These are phyloP conservation scores for Basidiobolus heterosporus DNA, from an alignment of 371 early-diverging fungal species.

Conservation along the genomic window DNA sequence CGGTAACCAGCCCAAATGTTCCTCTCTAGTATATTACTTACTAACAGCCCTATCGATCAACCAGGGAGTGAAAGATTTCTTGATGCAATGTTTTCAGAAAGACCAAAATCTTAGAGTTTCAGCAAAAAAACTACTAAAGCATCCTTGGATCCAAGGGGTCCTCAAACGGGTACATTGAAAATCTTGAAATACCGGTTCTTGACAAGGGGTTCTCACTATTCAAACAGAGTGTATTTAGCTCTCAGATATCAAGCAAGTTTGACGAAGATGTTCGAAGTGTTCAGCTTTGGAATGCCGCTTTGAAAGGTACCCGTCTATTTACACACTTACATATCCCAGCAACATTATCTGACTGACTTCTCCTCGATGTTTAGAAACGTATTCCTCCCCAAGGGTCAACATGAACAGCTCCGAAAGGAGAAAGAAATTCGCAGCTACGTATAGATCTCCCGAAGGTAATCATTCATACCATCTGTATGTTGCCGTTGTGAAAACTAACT, in stretches of 20 bases:
- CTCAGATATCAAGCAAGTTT: neutral
- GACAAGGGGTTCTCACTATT: too few species aligned
- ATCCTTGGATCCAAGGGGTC: conserved; percentile 41
- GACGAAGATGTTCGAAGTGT: conserved; percentile 18
- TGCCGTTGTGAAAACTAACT: neutral
- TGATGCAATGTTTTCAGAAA: conserved; percentile 70
- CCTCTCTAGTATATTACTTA: too few species aligned
- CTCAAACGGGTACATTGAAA: too few species aligned
- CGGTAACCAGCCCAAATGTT: too few species aligned
- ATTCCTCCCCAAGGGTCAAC: neutral
- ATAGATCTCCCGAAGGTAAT: neutral
- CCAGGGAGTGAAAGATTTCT: conserved; percentile 52
- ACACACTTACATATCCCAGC: neutral
- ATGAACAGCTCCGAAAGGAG: neutral
- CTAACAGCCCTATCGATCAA: too few species aligned
- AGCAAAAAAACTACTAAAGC: conserved; percentile 48
- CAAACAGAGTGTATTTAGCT: too few species aligned
- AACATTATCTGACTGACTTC: neutral
- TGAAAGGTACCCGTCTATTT: conserved; percentile 4
- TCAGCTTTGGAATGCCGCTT: conserved; percentile 19
- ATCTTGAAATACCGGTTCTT: too few species aligned
- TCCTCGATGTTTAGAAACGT: neutral
- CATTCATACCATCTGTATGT: neutral
- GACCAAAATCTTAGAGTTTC: conserved; percentile 49
- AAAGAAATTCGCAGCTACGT: neutral